phyloP scores from a whole-genome alignment of 441 rosid genomes.

The Gossypium lobatum region DNA sequence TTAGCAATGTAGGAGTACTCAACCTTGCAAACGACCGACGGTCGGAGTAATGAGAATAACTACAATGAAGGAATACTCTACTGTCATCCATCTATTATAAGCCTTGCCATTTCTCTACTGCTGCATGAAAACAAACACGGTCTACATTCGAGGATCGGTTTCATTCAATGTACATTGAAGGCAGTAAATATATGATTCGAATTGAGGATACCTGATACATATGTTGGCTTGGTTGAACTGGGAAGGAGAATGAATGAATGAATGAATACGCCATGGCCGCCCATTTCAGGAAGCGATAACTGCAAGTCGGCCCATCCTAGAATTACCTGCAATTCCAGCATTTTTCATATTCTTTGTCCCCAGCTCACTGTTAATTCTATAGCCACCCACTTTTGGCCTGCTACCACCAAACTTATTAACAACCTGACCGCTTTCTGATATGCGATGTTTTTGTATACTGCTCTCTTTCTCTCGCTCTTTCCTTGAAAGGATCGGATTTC shows the following conservation, averaged over 20 bases:
- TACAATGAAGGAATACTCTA: background rate
- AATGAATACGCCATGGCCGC: background rate
- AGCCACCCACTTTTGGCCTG: conserved; percentile 20
- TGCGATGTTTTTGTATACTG: conserved; percentile 22
- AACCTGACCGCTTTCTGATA: conserved; percentile 9
- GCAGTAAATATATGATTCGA: background rate
- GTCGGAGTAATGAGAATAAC: background rate
- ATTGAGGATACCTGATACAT: background rate
- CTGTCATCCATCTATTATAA: background rate
- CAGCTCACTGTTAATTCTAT: conserved; percentile 24
- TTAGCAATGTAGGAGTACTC: too few species aligned
- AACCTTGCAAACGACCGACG: too few species aligned
- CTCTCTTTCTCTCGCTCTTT: conserved; percentile 25
- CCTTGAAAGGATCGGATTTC: conserved; percentile 13
- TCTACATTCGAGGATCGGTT: background rate
- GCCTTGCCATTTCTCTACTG: background rate
- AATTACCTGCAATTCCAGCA: conserved; percentile 21
- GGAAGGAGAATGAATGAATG: background rate
- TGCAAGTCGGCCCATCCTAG: conserved; percentile 31
- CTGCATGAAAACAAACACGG: background rate
- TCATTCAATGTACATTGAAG: background rate
- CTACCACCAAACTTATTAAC: conserved; percentile 21
- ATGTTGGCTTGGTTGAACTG: background rate
- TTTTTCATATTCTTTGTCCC: conserved; percentile 30
- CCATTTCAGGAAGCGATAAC: conserved; percentile 39